Base-by-base conservation (phyloP, 345 rosid species). In the Dipteronia sinensis region DNA sequence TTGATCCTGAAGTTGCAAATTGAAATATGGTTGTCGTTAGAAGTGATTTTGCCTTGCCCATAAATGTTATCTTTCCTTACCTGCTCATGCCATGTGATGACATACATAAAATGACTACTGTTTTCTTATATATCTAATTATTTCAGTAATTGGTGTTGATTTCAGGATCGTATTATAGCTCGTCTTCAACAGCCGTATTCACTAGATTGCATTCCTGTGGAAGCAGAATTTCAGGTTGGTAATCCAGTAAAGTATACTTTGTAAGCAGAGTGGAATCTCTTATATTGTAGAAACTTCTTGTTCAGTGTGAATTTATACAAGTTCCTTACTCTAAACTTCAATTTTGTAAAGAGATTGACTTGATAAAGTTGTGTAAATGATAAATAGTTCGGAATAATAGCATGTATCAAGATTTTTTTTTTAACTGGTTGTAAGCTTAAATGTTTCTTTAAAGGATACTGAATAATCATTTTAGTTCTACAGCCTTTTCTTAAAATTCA, bases 131-230 rank as follows among this genome's bases (percentile, higher is more conserved):
- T 55, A 49, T 29, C 20, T 7, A 6, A 51, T 73, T 76, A 40
- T 62, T 17, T 29, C 5, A 67, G 38, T n/a, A 17, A 69, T 65
- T 73, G 29, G 25, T 70, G 17, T 69, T 78, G 23, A 77, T 83
- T 56, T 76, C 88, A 97, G 98, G 98, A 97, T 76, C 97, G 98
- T 49, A 97, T 97, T 79, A 94, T 97, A 81, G 94, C 98, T 82
- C 97, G 99, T 76, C 96, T 97, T 69, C 99, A 93, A 82, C 99
- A 97, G 80, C 98, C 98, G 16, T 97, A 97, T 86, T 97, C 99
- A 0, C 86, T 97, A 44, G 98, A 97, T 77, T 97, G 99, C 82
- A 97, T 97, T 85, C 99, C 99, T 4, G 99, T 97, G 65, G 99
- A 94, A 90, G 99, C 99, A 70, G 98, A 97, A 81, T 97, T 88